A percentile compares a stretch with the other conserved stretches of the same genome.
Conservation (phyloP, 768 basidiomycete species). For the Cystofilobasidium ferigula region DNA sequence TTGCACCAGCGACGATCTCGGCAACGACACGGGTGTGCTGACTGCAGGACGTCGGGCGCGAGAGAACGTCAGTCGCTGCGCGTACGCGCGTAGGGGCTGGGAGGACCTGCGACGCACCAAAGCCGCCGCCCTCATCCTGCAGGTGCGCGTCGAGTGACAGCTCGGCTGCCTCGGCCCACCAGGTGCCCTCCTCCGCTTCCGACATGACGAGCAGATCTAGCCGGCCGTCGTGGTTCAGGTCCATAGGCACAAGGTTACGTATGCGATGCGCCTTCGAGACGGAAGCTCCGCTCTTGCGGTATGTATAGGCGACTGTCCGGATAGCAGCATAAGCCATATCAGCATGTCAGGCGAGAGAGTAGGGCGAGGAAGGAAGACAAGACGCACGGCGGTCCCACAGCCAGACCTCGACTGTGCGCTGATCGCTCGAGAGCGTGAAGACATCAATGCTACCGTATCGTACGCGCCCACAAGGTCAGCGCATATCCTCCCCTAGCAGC, state of each 20-base stretch:
- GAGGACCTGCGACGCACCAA: conserved; percentile 27
- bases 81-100: too few species aligned
- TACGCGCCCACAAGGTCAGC: background rate
- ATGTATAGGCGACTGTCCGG: conserved; percentile 21
- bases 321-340: conserved; percentile 24
- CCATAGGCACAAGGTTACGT: conserved; percentile 78
- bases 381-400: conserved; percentile 68
- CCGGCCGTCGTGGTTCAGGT: conserved; percentile 83
- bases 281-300: conserved; percentile 30
- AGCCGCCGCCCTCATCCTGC: conserved; percentile 41
- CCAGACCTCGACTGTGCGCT: conserved; percentile 62
- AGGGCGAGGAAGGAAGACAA: conserved; percentile 40
- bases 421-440: conserved; percentile 61
- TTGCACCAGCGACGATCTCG: conserved; percentile 54
- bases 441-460: conserved; percentile 60
- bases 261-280: conserved; percentile 41
- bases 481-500: background rate
- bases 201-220: conserved; percentile 86
- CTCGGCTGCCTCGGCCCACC: conserved; percentile 38
- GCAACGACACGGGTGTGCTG: conserved; percentile 14
- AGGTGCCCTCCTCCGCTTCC: conserved; percentile 43
- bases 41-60: conserved; percentile 33
- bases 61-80: background rate
- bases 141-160: conserved; percentile 62
- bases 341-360: conserved; percentile 4